Percentiles rank a stretch among this genome's conserved stretches.
phyloP scores from a whole-genome alignment of 495 filamentous ascomycete species.

The Penicillium manginii region DNA sequence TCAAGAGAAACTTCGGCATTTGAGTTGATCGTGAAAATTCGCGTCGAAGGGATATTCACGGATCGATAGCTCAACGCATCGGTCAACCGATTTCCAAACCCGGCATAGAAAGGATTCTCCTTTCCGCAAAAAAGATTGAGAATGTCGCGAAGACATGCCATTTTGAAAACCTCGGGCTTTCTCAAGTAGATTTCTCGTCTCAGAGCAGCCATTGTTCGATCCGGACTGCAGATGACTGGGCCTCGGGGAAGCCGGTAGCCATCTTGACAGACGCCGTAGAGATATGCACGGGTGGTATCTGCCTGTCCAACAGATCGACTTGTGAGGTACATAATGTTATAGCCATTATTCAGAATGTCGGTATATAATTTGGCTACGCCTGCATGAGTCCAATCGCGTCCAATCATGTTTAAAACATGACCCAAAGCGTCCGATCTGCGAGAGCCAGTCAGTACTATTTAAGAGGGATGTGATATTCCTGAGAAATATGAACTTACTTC shows the following conservation, averaged over 20 bases:
- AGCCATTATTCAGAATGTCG: slow-evolving; percentile 94
- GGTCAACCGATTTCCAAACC: slow-evolving; percentile 95
- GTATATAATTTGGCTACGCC: slow-evolving; percentile 97
- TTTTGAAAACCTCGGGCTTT: slow-evolving; percentile 99
- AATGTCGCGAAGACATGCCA: slow-evolving; percentile 96
- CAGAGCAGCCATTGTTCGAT: slow-evolving; percentile 94
- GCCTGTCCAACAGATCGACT: slow-evolving; percentile 92
- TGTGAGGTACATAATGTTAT: slow-evolving; percentile 98
- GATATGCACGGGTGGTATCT: slow-evolving; percentile 87
- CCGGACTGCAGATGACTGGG: slow-evolving; percentile 91
- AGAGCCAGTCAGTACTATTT: slow-evolving; percentile 8
- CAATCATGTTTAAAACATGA: slow-evolving; percentile 98
- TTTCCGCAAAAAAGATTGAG: slow-evolving; percentile 81
- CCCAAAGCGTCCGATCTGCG: slow-evolving; percentile 84
- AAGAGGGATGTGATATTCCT: not conserved
- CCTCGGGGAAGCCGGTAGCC: slow-evolving; percentile 84
- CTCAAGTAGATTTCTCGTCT: slow-evolving; percentile 92
- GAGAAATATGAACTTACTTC: slow-evolving; percentile 55
- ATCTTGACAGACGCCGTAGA: slow-evolving; percentile 88
- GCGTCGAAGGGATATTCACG: slow-evolving; percentile 88
- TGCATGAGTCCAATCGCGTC: slow-evolving; percentile 95
- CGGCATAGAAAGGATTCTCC: slow-evolving; percentile 88
- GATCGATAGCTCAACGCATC: slow-evolving; percentile 95
- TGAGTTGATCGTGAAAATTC: slow-evolving; percentile 99
- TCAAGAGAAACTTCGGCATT: slow-evolving; percentile 96